Evolutionary conservation across 306 rosid genomes (phyloP).

Genomic region (Sphenostylis stenocarpa): DNA sequence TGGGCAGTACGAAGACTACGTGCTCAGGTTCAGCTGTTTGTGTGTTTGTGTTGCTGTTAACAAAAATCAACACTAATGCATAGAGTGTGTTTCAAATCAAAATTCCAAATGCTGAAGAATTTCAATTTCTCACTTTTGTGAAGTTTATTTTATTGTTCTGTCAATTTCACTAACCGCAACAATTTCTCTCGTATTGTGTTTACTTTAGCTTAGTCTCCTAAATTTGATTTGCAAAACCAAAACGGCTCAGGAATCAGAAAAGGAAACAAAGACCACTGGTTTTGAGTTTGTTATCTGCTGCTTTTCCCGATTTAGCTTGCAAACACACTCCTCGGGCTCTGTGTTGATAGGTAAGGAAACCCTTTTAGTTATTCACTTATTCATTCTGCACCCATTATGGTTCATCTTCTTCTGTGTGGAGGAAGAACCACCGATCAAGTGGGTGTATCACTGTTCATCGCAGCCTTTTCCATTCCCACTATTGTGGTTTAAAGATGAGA

Average conservation of each 20-base stretch:
- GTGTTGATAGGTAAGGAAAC: slow-evolving; percentile 35
- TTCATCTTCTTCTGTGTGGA: slow-evolving; percentile 15
- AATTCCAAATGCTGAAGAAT: slow-evolving; percentile 9
- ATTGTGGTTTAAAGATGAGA: slow-evolving; percentile 11
- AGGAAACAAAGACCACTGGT: slow-evolving; percentile 12
- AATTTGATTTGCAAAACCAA: neutral
- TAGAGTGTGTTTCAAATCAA: neutral
- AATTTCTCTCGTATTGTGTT: neutral
- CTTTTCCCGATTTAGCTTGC: slow-evolving; percentile 42
- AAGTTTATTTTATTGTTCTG: neutral
- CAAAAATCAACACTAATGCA: neutral
- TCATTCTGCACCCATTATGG: slow-evolving; percentile 14
- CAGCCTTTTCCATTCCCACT: slow-evolving; percentile 14
- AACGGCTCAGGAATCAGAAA: neutral
- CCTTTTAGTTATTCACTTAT: slow-evolving; percentile 2
- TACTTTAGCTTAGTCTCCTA: neutral
- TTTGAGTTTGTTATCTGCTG: slow-evolving; percentile 24
- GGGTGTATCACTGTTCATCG: neutral
- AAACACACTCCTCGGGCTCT: slow-evolving; percentile 36
- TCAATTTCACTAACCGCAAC: neutral
- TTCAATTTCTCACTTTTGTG: slow-evolving; percentile 20
- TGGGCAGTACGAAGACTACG: neutral
- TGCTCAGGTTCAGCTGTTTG: neutral
- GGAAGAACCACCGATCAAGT: slow-evolving; percentile 13
- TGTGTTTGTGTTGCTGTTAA: neutral